A percentile compares a stretch with the other conserved stretches of the same genome.
Evolutionary conservation across 768 basidiomycete genomes (phyloP).

Genomic region (Piloderma croceum): DNA sequence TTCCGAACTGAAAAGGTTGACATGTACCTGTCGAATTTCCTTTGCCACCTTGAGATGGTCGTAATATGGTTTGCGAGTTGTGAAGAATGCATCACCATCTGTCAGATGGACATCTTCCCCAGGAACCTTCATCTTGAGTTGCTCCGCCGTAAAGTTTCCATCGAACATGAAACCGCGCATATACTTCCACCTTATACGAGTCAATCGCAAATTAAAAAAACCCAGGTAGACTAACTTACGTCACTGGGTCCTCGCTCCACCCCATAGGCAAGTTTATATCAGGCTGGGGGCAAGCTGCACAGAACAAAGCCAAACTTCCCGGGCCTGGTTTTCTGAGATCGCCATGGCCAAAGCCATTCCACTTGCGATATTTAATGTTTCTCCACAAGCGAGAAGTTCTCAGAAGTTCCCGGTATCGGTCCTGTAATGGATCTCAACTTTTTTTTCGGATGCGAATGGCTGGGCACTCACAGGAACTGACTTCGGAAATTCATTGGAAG

Average conservation of each 20-base stretch:
- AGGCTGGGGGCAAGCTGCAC: constrained; percentile 23
- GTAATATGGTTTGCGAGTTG: background rate
- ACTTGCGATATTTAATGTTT: constrained; percentile 16
- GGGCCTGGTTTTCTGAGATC: background rate
- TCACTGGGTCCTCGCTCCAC: constrained; percentile 7
- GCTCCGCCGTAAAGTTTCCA: constrained; percentile 21
- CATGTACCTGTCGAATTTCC: background rate
- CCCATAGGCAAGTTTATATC: constrained; percentile 17
- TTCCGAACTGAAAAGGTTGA: too few relatives aligned
- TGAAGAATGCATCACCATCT: constrained; percentile 7
- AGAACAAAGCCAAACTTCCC: constrained; percentile 16
- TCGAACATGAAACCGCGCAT: constrained; percentile 14
- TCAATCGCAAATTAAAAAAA: background rate
- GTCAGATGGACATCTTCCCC: constrained; percentile 14
- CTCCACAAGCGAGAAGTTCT: constrained; percentile 13
- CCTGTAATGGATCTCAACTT: background rate
- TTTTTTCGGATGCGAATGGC: too few relatives aligned
- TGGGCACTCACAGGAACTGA: background rate
- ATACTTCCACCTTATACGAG: constrained; percentile 11
- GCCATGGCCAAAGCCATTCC: constrained; percentile 10
- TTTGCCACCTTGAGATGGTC: background rate
- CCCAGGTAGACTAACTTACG: constrained; percentile 3
- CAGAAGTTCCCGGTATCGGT: constrained; percentile 16
- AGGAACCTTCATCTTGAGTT: constrained; percentile 12
- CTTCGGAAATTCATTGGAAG: background rate